Conservation (phyloP, 2,329 filamentous ascomycete species). For the Cryphonectria parasitica region DNA sequence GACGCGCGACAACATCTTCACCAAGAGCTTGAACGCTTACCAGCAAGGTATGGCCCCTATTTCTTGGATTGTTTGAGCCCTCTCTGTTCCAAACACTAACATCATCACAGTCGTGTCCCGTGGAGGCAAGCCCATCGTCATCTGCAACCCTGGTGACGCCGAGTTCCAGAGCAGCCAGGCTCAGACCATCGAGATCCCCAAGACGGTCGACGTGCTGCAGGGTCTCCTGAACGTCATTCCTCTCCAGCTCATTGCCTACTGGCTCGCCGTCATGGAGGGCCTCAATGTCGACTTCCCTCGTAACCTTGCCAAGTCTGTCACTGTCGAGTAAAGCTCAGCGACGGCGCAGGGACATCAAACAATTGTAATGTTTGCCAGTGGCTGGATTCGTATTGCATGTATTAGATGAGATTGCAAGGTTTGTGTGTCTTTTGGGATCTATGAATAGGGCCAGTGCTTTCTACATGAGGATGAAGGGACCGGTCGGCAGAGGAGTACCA, state of each 20-base stretch:
- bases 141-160: slow-evolving; percentile 88
- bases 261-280: slow-evolving; percentile 94
- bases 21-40: slow-evolving; percentile 99
- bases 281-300: slow-evolving; percentile 98
- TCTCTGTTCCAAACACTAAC: not conserved
- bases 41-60: slow-evolving; percentile 75
- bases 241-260: slow-evolving; percentile 97
- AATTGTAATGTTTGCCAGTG: not conserved
- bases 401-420: slow-evolving; percentile 10
- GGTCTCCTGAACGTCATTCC: slow-evolving; percentile 97
- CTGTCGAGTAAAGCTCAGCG: slow-evolving; percentile 76
- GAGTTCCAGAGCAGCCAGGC: slow-evolving; percentile 89
- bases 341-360: slow-evolving; percentile 2
- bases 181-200: slow-evolving; percentile 96
- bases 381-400: slow-evolving; percentile 3
- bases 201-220: slow-evolving; percentile 93
- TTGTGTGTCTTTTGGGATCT: slow-evolving; percentile 2
- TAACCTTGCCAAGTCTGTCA: slow-evolving; percentile 98
- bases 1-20: slow-evolving; percentile 93
- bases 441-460: slow-evolving; percentile 10
- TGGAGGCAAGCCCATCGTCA: slow-evolving; percentile 94
- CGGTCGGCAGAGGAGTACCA: not conserved
- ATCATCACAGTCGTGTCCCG: slow-evolving; percentile 79
- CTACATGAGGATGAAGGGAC: slow-evolving; percentile 3
- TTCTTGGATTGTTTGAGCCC: not conserved